Base-by-base conservation (phyloP, 169 alveolate genomes). In the Cyclospora cayetanensis region DNA sequence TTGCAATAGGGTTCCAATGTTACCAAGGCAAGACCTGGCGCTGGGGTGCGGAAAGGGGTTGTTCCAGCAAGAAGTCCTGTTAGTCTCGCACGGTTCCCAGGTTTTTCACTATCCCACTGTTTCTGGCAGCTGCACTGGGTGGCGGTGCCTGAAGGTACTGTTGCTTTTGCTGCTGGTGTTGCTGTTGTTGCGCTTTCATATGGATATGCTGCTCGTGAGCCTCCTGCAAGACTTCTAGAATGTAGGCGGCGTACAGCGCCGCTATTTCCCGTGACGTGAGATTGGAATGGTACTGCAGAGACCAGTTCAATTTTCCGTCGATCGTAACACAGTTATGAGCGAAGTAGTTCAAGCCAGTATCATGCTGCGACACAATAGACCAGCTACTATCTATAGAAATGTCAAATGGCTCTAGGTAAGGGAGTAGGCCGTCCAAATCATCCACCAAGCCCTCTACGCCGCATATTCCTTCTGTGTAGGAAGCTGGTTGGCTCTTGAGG, bases 291-390 rank as follows among this genome's bases (percentile, higher is more conserved):
- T 94, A 94, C 87, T 94, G 96, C 55, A 94, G 91, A 29, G 95
- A 85, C 96, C 96, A 94, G 76, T 91, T 90, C 35, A 94, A 41
- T 50, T 90, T 85, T 22, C 95, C 95, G 60, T 90, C 84, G 31
- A 94, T 93, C 12, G 96, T 94, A 27, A 91, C 96, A 68, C 93
- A 53, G 90, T 94, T 94, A 72, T 94, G 96, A 29, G 96, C 96
- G 46, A 94, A 94, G 91, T 88, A 87, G 92, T 92, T 92, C 35
- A 92, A 55, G 7, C 96, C 96, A 22, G 80, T 80, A 15, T 60
- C 39, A 84, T 90, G 90, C 80, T 90, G 93, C 29, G 70, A 53
- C 31, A 90, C 93, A 25, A 60, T 53, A 27, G 93, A 90, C 93
- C 93, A 90, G 90, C 92, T 88, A 50, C 55, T 37, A 27, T 88